Percentiles rank a stretch among this genome's conserved stretches.
Evolutionary conservation across 495 filamentous ascomycete genomes (phyloP).

Genomic region (Glutinoglossum americanum): DNA sequence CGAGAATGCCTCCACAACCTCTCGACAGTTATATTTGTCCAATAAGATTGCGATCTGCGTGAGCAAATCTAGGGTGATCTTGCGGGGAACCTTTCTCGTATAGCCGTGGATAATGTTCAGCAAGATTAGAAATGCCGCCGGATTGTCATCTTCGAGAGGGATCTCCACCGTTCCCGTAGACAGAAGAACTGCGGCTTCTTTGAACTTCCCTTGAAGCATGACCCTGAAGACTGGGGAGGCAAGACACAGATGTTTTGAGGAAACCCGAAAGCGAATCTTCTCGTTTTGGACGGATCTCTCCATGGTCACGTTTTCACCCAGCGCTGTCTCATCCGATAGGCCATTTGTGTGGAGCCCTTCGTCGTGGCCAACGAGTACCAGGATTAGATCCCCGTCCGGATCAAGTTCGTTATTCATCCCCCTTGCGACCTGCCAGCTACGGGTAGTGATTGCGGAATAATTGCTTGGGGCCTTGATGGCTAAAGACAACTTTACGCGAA

Average conservation of each 20-base stretch:
- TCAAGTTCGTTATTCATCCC: not conserved
- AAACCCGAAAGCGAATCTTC: constrained; percentile 20
- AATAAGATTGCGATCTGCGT: constrained; percentile 27
- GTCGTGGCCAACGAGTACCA: not conserved
- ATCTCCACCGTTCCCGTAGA: constrained; percentile 24
- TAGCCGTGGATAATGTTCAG: constrained; percentile 30
- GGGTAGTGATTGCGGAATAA: no score
- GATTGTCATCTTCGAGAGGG: constrained; percentile 17
- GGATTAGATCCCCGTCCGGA: not conserved
- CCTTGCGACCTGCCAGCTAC: no score
- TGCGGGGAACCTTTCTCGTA: constrained; percentile 19
- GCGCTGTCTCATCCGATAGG: not conserved
- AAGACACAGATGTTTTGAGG: constrained; percentile 27
- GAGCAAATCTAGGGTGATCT: constrained; percentile 23
- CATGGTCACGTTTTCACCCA: no score
- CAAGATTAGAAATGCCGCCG: constrained; percentile 23
- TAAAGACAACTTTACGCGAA: no score
- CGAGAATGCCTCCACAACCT: constrained; percentile 20
- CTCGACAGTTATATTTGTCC: constrained; percentile 28
- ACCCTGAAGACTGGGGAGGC: constrained; percentile 26
- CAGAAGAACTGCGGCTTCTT: constrained; percentile 15
- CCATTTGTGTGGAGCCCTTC: no score
- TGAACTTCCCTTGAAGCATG: constrained; percentile 16
- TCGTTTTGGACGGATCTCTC: no score
- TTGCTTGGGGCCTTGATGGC: no score